phyloP scores from a whole-genome alignment of 345 rosid species.

The Cardamine resedifolia region DNA sequence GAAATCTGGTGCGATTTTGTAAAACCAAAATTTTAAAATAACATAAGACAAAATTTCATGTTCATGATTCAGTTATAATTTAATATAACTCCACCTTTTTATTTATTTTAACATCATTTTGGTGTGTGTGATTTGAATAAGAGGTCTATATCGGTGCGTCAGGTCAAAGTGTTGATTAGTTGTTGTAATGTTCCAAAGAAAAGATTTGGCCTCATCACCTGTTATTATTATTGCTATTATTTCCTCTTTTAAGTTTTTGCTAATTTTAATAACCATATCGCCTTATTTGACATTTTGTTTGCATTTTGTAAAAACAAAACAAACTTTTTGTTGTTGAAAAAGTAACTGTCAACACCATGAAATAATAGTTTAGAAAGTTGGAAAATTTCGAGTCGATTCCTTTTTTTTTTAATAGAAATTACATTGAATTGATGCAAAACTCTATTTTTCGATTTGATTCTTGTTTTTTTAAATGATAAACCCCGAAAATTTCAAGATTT shows the following conservation, averaged over 20 bases:
- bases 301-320: neutral
- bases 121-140: neutral
- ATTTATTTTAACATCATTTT: neutral
- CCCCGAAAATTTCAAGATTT: too few species aligned
- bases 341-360: neutral
- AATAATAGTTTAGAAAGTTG: neutral
- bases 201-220: neutral
- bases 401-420: too few species aligned
- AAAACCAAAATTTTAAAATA: neutral
- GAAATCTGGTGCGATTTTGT: neutral
- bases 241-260: neutral
- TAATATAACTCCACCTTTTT: neutral
- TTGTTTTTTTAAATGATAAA: too few species aligned
- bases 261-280: neutral
- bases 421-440: too few species aligned
- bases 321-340: neutral
- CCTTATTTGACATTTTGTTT: conserved; percentile 11
- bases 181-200: neutral
- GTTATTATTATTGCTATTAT: neutral
- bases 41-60: neutral
- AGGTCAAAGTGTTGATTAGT: neutral
- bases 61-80: neutral
- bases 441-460: neutral
- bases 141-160: neutral
- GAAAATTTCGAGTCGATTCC: neutral